These are phyloP conservation scores for Cladophialophora exuberans DNA, from an alignment of 2,329 filamentous ascomycete genomes.

Conservation along the genomic window DNA sequence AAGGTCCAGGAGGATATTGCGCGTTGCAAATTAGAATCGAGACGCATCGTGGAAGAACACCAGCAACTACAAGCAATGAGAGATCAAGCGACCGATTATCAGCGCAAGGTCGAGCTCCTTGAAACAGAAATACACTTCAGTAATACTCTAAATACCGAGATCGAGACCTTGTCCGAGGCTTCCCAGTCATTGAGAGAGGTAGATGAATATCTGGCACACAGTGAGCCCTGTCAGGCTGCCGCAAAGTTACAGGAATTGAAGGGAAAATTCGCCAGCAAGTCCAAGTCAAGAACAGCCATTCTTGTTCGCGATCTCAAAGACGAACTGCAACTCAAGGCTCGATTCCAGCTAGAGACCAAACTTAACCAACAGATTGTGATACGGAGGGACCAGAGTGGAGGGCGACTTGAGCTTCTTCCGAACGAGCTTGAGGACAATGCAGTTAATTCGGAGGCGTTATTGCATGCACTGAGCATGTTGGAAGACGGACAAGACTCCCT, in stretches of 20 bases:
- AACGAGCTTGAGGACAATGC: constrained; percentile 6
- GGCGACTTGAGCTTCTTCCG: constrained; percentile 15
- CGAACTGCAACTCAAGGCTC: constrained; percentile 25
- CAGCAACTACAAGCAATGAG: constrained; percentile 69
- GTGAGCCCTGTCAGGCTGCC: constrained; percentile 25
- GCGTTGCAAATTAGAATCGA: constrained; percentile 75
- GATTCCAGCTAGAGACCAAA: constrained; percentile 21
- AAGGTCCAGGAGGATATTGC: constrained; percentile 84
- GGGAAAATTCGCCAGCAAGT: not conserved
- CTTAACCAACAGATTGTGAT: constrained; percentile 22
- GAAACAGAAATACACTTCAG: constrained; percentile 65
- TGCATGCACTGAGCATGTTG: constrained; percentile 22
- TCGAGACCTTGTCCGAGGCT: constrained; percentile 17
- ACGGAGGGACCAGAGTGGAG: constrained; percentile 14
- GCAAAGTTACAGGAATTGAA: constrained; percentile 23
- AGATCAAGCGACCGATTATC: constrained; percentile 64
- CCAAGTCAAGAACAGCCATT: constrained; percentile 17
- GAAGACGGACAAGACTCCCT: constrained; percentile 22
- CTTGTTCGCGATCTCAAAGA: constrained; percentile 26
- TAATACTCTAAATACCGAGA: constrained; percentile 41
- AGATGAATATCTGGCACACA: constrained; percentile 19
- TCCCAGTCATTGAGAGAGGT: constrained; percentile 23
- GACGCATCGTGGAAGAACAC: constrained; percentile 77
- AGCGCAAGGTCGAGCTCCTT: constrained; percentile 58
- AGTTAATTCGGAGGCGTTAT: constrained; percentile 17